These are phyloP conservation scores for Basidiobolus heterosporus DNA, from an alignment of 371 early-diverging fungal species.

Conservation along the genomic window DNA sequence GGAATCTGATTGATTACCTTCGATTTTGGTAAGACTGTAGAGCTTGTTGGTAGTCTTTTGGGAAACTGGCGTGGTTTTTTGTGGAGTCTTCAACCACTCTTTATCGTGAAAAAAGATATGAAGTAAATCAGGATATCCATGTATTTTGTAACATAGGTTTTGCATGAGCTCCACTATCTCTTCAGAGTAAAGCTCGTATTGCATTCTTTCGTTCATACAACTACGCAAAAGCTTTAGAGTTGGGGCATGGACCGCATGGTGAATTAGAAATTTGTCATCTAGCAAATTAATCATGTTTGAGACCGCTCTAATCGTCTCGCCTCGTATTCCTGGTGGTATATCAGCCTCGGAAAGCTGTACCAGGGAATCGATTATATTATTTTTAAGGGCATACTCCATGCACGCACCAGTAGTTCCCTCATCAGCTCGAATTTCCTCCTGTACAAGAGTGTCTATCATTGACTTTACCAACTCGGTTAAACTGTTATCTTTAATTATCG, in stretches of 20 bases:
- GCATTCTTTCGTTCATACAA: conserved; percentile 38
- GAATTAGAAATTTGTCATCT: conserved; percentile 75
- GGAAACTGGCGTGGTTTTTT: conserved; percentile 15
- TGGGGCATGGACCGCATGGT: conserved; percentile 77
- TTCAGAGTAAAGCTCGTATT: conserved; percentile 53
- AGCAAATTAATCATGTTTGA: conserved; percentile 70
- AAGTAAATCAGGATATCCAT: conserved; percentile 70
- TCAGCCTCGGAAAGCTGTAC: conserved; percentile 66
- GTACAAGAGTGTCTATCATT: conserved; percentile 30
- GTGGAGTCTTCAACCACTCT: conserved; percentile 50
- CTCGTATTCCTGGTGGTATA: conserved; percentile 69
- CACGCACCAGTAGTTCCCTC: conserved; percentile 64
- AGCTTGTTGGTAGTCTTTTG: background rate
- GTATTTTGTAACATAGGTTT: conserved; percentile 76
- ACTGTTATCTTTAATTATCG: too few species aligned
- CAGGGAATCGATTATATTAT: conserved; percentile 58
- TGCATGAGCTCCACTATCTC: conserved; percentile 78
- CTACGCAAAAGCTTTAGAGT: conserved; percentile 55
- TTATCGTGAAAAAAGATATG: conserved; percentile 80
- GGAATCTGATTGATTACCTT: too few species aligned
- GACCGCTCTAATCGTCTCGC: conserved; percentile 63
- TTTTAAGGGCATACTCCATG: conserved; percentile 80
- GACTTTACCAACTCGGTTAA: too few species aligned
- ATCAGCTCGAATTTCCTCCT: conserved; percentile 64
- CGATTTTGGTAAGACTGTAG: too few species aligned